A percentile compares a stretch with the other conserved stretches of the same genome.
phyloP scores from a whole-genome alignment of 202 grass and related monocot genomes.

The Alloteropsis angusta region DNA sequence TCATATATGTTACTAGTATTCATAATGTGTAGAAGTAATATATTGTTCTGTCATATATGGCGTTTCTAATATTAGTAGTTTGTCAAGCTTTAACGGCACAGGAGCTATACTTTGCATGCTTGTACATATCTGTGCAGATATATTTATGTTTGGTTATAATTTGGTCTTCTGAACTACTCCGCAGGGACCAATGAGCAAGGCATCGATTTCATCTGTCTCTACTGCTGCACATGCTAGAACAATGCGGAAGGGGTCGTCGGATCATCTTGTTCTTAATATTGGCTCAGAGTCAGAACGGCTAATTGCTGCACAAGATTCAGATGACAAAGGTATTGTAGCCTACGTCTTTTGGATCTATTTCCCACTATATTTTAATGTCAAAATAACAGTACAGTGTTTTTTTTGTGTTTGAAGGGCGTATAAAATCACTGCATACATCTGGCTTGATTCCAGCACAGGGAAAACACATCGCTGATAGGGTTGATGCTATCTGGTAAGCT shows the following conservation, averaged over 20 bases:
- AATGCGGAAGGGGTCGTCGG: slow-evolving; percentile 71
- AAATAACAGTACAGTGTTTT: slow-evolving; percentile 10
- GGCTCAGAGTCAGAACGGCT: slow-evolving; percentile 61
- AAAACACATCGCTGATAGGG: slow-evolving; percentile 83
- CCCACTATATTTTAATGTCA: background rate
- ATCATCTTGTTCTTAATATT: slow-evolving; percentile 93
- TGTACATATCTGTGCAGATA: background rate
- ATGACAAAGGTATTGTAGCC: slow-evolving; percentile 68
- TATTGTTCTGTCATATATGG: slow-evolving; percentile 3
- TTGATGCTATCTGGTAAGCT: slow-evolving; percentile 87
- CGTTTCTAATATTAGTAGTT: slow-evolving; percentile 2
- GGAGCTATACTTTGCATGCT: background rate
- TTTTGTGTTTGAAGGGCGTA: slow-evolving; percentile 58
- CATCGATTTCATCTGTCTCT: slow-evolving; percentile 47
- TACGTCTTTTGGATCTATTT: background rate
- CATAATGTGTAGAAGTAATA: slow-evolving; percentile 3
- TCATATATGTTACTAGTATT: background rate
- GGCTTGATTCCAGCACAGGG: slow-evolving; percentile 86
- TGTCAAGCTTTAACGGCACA: background rate
- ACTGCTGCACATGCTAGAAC: slow-evolving; percentile 77
- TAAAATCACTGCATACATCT: slow-evolving; percentile 83
- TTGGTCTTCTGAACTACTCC: slow-evolving; percentile 17
- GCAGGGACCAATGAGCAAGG: slow-evolving; percentile 62
- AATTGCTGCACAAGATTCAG: slow-evolving; percentile 60
- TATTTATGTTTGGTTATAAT: slow-evolving; percentile 2